phyloP scores from a whole-genome alignment of 495 filamentous ascomycete genomes.

The Antarctomyces pellizariae region DNA sequence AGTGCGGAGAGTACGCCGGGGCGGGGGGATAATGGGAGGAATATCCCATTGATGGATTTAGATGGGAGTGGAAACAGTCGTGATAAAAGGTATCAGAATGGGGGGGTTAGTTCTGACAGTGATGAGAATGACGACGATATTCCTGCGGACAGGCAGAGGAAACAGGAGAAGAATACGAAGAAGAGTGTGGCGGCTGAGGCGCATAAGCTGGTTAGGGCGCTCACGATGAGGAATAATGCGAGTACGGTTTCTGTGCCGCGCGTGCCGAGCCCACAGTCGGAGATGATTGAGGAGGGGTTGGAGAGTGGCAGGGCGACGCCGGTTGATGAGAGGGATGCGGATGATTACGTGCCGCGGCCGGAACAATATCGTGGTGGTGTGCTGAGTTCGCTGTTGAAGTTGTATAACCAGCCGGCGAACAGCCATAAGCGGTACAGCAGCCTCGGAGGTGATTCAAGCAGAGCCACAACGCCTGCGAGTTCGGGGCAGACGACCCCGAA shows the following conservation, averaged over 20 bases:
- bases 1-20: too few relatives aligned
- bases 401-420: conserved; percentile 25
- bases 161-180: conserved; percentile 7
- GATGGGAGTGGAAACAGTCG: conserved; percentile 10
- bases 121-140: conserved; percentile 9
- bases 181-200: conserved; percentile 17
- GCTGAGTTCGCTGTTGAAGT: conserved; percentile 53
- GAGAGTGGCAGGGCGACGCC: conserved; percentile 37
- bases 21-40: too few relatives aligned
- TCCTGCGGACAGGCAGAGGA: too few relatives aligned
- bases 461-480: conserved; percentile 8
- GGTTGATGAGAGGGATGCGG: conserved; percentile 29
- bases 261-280: conserved; percentile 2
- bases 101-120: conserved; percentile 10
- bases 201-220: conserved; percentile 25
- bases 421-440: too few relatives aligned
- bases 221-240: conserved; percentile 16
- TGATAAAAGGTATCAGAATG: too few relatives aligned
- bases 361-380: conserved; percentile 52
- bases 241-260: conserved; percentile 5
- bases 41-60: conserved; percentile 15
- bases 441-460: conserved; percentile 14
- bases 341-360: conserved; percentile 43
- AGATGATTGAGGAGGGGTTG: conserved; percentile 24
- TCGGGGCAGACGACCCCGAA: conserved; percentile 34